Base-by-base conservation (phyloP, 1,284 basidiomycete species). In the Hemileia vastatrix region DNA sequence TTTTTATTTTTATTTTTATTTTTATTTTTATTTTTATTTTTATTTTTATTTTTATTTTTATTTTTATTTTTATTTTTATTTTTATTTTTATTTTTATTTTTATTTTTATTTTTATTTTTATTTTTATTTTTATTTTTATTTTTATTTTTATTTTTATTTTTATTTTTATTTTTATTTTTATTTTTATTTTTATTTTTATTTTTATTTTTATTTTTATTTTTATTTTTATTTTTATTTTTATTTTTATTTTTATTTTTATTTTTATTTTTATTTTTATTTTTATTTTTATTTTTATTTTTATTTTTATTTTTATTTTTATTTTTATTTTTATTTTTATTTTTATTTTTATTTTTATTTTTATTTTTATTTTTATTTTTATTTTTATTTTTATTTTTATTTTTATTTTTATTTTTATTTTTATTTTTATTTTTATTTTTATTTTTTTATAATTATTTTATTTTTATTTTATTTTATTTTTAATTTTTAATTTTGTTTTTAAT, bases 201-300 rank as follows among this genome's bases (percentile, higher is more conserved):
- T 49, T 49, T 49, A 15, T 49, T 49, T 49, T 21, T 49, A 9
- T 49, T 49, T 49, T 11, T 49, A 9, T 21, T 49, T 49, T 49
- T 49, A 9, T 49, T 11, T 49, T 21, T 49, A 9, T 49, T 49
- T 49, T 49, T 49, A 15, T 21, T 49, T 49, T 49, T 49, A 9
- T 49, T 49, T 49, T 6, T 49, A 9, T 49, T 49, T 49, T 49
- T 49, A 15, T 49, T 49, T 21, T 49, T 11, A 9, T 49, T 49
- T 21, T 15, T 13, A 6, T 49, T 9, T 49, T 49, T 49, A 6
- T 49, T 49, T 49, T 19, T 24, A 11, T 15, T 4, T 4, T 19
- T 13, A n/a, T n/a, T n/a, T n/a, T n/a, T n/a, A n/a, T n/a, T n/a
- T n/a, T n/a, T n/a, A n/a, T n/a, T n/a, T n/a, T n/a, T n/a, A n/a